Conservation (phyloP, 345 rosid genomes). For the Aquilaria malaccensis region DNA sequence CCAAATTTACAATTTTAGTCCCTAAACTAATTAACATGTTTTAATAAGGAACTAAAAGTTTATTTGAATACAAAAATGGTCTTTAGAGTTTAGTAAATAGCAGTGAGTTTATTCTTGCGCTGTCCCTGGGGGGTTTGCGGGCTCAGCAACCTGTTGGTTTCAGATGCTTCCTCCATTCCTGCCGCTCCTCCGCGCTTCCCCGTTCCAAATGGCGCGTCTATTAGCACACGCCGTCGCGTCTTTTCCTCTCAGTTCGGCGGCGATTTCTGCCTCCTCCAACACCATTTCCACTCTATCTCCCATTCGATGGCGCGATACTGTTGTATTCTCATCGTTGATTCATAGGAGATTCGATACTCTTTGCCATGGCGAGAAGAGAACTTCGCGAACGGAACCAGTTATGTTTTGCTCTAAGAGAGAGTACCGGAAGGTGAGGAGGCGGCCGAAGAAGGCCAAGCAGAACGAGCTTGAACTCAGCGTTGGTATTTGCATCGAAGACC, state of each 20-base stretch:
- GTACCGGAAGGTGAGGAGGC: constrained; percentile 53
- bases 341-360: constrained; percentile 34
- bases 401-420: constrained; percentile 50
- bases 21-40: no score
- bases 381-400: constrained; percentile 12
- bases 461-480: constrained; percentile 70
- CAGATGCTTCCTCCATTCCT: constrained; percentile 36
- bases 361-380: constrained; percentile 21
- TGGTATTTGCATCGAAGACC: constrained; percentile 78
- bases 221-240: constrained; percentile 40
- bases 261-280: constrained; percentile 1
- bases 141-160: constrained; percentile 11
- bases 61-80: background rate
- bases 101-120: no score
- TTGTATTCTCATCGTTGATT: constrained; percentile 19
- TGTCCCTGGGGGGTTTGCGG: no score
- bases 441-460: constrained; percentile 43
- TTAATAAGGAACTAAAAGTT: background rate
- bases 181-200: constrained; percentile 21
- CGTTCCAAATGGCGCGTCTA: constrained; percentile 37
- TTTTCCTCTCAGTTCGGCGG: constrained; percentile 16
- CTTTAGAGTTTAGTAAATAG: no score
- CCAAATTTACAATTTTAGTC: no score
- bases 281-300: constrained; percentile 11
- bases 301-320: constrained; percentile 3